phyloP scores from a whole-genome alignment of 108 stramenopile species.

The Discostella pseudostelligera region DNA sequence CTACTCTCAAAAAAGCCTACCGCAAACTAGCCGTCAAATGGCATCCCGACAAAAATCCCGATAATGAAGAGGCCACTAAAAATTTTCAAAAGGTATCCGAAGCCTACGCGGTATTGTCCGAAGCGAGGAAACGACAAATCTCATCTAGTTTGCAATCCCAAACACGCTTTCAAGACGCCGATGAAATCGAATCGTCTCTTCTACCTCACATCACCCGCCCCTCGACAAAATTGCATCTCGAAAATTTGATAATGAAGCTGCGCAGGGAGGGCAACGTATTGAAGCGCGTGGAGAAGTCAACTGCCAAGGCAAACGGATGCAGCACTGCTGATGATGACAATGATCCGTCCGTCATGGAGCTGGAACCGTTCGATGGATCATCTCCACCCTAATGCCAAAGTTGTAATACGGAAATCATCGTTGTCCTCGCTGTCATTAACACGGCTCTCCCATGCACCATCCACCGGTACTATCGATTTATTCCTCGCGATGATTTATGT shows the following conservation, averaged over 20 bases:
- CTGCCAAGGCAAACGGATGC: background rate
- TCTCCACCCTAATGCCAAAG: too few species aligned
- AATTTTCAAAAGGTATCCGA: constrained; percentile 89
- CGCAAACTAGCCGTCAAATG: constrained; percentile 87
- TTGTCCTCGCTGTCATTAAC: too few species aligned
- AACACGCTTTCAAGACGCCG: constrained; percentile 74
- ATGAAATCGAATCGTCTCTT: constrained; percentile 66
- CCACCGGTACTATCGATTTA: too few species aligned
- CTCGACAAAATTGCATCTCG: constrained; percentile 66
- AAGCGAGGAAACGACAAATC: constrained; percentile 83
- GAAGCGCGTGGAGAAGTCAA: constrained; percentile 42
- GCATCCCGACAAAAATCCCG: constrained; percentile 90
- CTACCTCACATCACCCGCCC: constrained; percentile 48
- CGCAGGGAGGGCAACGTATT: constrained; percentile 68
- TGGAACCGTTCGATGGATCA: too few species aligned
- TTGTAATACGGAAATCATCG: too few species aligned
- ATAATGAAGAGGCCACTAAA: constrained; percentile 76
- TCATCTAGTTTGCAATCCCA: constrained; percentile 51
- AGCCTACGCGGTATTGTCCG: constrained; percentile 79
- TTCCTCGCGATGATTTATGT: too few species aligned
- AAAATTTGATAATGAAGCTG: constrained; percentile 64
- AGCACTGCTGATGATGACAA: constrained; percentile 2
- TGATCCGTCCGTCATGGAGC: too few species aligned
- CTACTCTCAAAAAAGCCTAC: constrained; percentile 80
- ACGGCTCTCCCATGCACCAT: too few species aligned